Conservation (phyloP, 2,329 filamentous ascomycete species). For the Colletotrichum navitas region DNA sequence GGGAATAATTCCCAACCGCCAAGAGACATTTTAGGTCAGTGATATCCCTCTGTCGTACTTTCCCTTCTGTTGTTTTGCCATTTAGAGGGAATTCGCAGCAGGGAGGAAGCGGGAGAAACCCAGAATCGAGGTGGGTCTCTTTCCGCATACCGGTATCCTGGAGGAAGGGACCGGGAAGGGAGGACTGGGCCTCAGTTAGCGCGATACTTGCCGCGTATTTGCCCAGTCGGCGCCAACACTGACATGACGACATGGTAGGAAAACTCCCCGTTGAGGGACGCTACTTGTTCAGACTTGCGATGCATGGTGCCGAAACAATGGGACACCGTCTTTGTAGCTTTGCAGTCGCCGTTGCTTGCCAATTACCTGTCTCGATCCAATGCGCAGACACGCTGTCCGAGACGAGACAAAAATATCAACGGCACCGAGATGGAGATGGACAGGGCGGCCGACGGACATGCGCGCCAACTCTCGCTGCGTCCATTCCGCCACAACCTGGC, state of each 20-base stretch:
- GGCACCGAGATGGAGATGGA: not conserved
- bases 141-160: not conserved
- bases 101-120: not conserved
- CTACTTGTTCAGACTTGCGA: not conserved
- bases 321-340: conserved; percentile 14
- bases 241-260: conserved; percentile 35
- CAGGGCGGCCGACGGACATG: conserved; percentile 6
- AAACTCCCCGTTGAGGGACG: conserved; percentile 1
- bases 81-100: not conserved
- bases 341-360: not conserved
- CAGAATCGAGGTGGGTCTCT: not conserved
- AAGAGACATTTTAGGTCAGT: conserved; percentile 7
- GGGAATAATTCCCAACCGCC: not conserved
- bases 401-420: conserved; percentile 1
- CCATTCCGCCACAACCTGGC: conserved; percentile 30
- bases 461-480: conserved; percentile 16
- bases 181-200: conserved; percentile 5
- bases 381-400: not conserved
- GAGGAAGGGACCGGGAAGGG: not conserved
- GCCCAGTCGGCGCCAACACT: conserved; percentile 3
- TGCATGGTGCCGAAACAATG: conserved; percentile 23
- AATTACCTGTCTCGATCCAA: not conserved
- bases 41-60: not conserved
- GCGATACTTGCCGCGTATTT: conserved; percentile 13
- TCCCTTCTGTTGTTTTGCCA: conserved; percentile 10